Evolutionary conservation across 2,329 filamentous ascomycete species (phyloP).

Genomic region (Phyllosticta citriasiana): DNA sequence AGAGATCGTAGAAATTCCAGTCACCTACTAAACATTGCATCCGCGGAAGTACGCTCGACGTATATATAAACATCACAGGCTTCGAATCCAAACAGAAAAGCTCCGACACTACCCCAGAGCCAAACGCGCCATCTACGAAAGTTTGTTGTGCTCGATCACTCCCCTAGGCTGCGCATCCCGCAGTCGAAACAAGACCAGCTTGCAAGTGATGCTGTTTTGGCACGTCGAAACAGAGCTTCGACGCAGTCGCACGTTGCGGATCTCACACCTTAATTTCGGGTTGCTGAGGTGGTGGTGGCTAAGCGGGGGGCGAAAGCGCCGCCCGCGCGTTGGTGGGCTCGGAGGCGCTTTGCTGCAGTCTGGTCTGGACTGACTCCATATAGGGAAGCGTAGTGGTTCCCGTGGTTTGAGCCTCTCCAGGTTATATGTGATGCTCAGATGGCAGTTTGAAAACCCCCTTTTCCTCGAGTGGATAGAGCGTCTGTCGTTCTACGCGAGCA

Average conservation of each 20-base stretch:
- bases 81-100: not conserved
- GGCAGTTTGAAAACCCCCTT: too few relatives aligned
- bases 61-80: not conserved
- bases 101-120: not conserved
- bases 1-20: not conserved
- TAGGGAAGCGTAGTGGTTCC: too few relatives aligned
- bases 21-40: not conserved
- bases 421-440: too few relatives aligned
- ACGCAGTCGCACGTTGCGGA: not conserved
- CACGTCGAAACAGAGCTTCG: not conserved
- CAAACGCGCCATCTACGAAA: not conserved
- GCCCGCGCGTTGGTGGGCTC: not conserved
- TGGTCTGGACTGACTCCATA: not conserved
- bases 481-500: too few relatives aligned
- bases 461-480: too few relatives aligned
- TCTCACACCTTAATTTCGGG: not conserved
- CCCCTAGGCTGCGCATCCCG: not conserved
- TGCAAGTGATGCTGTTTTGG: not conserved
- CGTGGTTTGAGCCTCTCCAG: too few relatives aligned
- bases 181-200: not conserved
- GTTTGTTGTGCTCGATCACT: not conserved
- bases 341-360: not conserved
- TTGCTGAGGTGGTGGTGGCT: not conserved
- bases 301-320: not conserved
- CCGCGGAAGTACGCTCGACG: not conserved